Evolutionary conservation across 441 rosid genomes (phyloP), one percentile per base, ranked within the genome.

Genomic region (Sinapis alba): DNA sequence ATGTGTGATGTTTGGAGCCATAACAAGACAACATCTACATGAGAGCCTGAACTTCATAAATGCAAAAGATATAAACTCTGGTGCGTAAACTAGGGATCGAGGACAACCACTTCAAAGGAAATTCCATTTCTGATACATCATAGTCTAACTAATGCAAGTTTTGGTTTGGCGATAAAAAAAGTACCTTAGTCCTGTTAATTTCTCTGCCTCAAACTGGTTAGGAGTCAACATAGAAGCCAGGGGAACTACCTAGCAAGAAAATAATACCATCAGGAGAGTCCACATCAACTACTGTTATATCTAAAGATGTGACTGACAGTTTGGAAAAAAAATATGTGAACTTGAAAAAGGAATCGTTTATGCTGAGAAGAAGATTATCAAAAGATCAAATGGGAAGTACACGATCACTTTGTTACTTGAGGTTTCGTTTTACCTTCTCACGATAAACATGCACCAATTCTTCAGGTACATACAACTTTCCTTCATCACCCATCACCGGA

Each of bases 401-500:
- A 65, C 13, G 20, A 32, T 36, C 30, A 65, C 59, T 70, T 57
- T 56, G 3, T 72, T 19, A 11, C 34, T 77, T 41, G 4, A 6
- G 7, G 66, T 26, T 41, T 23, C 24, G 38, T 56, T 86, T 82
- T 73, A 90, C 98, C 96, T 88, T 96, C 74, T 94, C 94, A 73
- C 90, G 93, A 69, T 96, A 96, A 59, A 96, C 98, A 38, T 88
- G 80, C 59, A 92, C 89, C 77, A 94, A 81, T 79, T 94, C 98
- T 68, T 80, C 80, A 12, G 95, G 98, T 27, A 94, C 96, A 86
- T 96, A 96, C 68, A 96, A 94, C 90, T 92, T 96, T 70, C 99
- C 99, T 75, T 90, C 98, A 82, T 96, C 99, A 68, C 99, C 99
- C 93, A 96, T 75, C 74, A 96, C 99, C 15, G 99, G 99, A 86